These are phyloP conservation scores for Trichoderma simmonsii DNA, from an alignment of 2,329 filamentous ascomycete genomes.

Conservation along the genomic window DNA sequence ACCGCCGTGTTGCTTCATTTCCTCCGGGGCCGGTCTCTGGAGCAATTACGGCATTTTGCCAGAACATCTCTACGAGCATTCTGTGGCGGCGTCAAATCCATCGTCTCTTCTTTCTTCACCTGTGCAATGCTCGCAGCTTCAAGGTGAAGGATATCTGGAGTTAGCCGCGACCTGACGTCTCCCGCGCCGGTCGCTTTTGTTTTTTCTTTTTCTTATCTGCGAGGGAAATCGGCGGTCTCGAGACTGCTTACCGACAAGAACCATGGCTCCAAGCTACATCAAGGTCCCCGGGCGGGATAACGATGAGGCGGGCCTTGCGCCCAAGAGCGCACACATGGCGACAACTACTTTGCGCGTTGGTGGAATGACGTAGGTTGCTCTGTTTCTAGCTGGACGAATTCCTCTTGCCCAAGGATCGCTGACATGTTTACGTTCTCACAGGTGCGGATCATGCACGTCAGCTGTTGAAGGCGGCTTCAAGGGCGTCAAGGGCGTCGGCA, in stretches of 20 bases:
- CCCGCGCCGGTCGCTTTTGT: background rate
- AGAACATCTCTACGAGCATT: background rate
- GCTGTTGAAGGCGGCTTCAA: constrained; percentile 93
- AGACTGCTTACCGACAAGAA: background rate
- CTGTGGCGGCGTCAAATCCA: background rate
- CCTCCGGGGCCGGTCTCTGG: constrained; percentile 11
- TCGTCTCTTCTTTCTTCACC: background rate
- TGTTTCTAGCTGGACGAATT: background rate
- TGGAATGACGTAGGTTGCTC: constrained; percentile 68
- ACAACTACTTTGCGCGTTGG: constrained; percentile 88
- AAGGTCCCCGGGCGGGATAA: constrained; percentile 44
- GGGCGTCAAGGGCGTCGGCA: constrained; percentile 74
- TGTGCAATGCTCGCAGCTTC: constrained; percentile 12
- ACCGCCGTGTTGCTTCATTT: background rate
- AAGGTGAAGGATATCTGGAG: background rate
- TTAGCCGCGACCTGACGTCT: background rate
- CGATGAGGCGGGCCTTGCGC: constrained; percentile 25
- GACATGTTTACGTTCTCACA: constrained; percentile 46
- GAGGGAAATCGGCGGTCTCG: background rate
- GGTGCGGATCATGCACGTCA: constrained; percentile 90
- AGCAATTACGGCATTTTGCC: background rate
- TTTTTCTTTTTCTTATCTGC: background rate
- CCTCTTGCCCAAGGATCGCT: constrained; percentile 24
- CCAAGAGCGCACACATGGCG: constrained; percentile 63
- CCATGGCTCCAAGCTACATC: constrained; percentile 52